These are phyloP conservation scores for Flammula alnicola DNA, from an alignment of 1,284 basidiomycete species.

Conservation along the genomic window DNA sequence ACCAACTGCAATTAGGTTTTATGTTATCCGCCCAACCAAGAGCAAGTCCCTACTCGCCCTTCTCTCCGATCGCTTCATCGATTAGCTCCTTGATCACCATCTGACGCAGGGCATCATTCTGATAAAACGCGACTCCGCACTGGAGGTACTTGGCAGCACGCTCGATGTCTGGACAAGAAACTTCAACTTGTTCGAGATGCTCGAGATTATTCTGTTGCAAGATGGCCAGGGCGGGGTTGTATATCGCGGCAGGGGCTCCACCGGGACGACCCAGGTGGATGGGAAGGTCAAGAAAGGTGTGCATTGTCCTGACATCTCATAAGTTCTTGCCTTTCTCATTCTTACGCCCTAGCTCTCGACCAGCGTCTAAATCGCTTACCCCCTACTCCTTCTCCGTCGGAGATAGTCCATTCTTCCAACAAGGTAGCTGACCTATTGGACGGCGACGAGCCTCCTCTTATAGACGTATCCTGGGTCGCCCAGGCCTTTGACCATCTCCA, in stretches of 20 bases:
- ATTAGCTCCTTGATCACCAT: conserved; percentile 5
- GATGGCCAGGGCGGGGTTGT: conserved; percentile 2
- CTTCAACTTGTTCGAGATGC: conserved; percentile 14
- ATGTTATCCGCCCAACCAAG: conserved; percentile 3
- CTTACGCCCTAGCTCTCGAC: no score
- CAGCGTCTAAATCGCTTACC: no score
- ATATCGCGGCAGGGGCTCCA: no score
- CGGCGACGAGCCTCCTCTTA: conserved; percentile 13
- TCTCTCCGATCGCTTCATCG: conserved; percentile 3
- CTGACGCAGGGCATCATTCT: background rate
- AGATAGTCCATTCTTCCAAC: no score
- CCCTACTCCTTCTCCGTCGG: no score
- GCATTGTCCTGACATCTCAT: conserved; percentile 5
- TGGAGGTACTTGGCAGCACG: conserved; percentile 14
- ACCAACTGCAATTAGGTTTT: conserved; percentile 13
- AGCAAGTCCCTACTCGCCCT: background rate
- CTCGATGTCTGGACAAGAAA: conserved; percentile 10
- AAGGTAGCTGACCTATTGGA: no score
- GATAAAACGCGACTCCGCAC: background rate
- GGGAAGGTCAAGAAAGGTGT: conserved; percentile 14
- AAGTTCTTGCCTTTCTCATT: conserved; percentile 17
- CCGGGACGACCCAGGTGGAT: no score
- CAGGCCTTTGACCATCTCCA: conserved; percentile 7
- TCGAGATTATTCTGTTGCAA: conserved; percentile 12
- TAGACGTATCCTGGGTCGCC: conserved; percentile 10